Base-by-base conservation (phyloP, 164 flowering plant species). In the Umbilicus rupestris region DNA sequence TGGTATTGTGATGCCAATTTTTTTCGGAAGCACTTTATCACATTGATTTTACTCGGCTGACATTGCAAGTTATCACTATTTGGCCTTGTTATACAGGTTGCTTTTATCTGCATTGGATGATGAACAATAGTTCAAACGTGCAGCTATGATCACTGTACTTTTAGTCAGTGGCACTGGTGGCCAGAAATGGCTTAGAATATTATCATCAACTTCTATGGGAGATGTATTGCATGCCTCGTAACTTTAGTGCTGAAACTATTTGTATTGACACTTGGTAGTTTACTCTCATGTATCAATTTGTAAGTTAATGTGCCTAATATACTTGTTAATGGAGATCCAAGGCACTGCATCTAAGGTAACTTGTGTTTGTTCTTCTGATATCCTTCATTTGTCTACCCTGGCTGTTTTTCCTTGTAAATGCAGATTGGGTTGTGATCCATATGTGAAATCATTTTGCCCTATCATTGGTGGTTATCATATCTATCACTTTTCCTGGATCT, bases 1-100 rank as follows among this genome's bases (percentile, higher is more conserved):
- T 85, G 96, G 97, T 93, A 82, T 2, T 37, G 7, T 35, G 37
- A 47, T 47, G 24, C 31, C 39, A 6, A 39, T 29, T 11, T 22
- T 16, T 26, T 55, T 5, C 33, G 2, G 12, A 28, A 55, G 17
- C 60, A 55, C 26, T 20, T 12, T 24, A 11, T 14, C 5, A 3
- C 31, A 55, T 55, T 28, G 15, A 28, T 11, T 11, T 11, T 28
- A 28, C 57, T 28, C 11, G 7, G 29, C 60, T 55, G 35, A 10
- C 33, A 55, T 24, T 55, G 31, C 7, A 11, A 55, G 33, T 55
- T 55, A 28, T 2, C 19, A 28, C 33, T 3, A 10, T 55, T 5
- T 12, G 16, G 5, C 7, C 14, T 28, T 28, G 33, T 15, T 28
- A 0, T 12, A 3, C 60, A 55, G 60, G 60, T 55, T 55, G 60